Percentiles rank a stretch among this genome's conserved stretches.
phyloP scores from a whole-genome alignment of 129 eudicot genomes.

The Apium graveolens region DNA sequence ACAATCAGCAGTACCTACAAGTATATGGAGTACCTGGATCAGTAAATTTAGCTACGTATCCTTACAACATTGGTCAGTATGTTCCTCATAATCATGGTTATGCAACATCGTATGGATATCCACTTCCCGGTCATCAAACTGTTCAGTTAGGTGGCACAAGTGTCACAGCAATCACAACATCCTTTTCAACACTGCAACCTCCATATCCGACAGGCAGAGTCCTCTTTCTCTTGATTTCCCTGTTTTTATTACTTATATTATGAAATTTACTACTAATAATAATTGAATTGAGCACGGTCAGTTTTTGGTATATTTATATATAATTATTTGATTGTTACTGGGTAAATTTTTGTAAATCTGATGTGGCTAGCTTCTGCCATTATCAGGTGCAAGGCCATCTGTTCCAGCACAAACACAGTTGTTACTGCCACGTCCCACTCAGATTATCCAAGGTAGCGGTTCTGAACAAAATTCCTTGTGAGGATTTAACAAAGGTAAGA shows the following conservation, averaged over 20 bases:
- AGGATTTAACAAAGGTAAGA: constrained; percentile 52
- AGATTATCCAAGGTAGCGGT: constrained; percentile 58
- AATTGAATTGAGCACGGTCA: not conserved
- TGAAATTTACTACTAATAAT: not conserved
- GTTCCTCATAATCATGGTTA: constrained; percentile 52
- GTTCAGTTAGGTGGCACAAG: constrained; percentile 59
- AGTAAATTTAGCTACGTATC: constrained; percentile 56
- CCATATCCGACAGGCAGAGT: constrained; percentile 60
- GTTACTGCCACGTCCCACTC: constrained; percentile 56
- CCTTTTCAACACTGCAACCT: constrained; percentile 61
- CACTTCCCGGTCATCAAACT: constrained; percentile 69
- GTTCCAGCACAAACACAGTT: constrained; percentile 66
- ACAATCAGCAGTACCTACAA: constrained; percentile 83
- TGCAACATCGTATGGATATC: constrained; percentile 49
- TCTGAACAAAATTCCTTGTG: constrained; percentile 76
- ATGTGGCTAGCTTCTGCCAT: constrained; percentile 23
- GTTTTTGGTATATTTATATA: not conserved
- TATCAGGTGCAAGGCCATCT: constrained; percentile 51
- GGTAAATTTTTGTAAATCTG: not conserved
- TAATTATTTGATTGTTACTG: not conserved
- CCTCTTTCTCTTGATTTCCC: not conserved
- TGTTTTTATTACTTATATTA: not conserved
- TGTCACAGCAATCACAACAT: constrained; percentile 48
- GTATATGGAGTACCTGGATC: constrained; percentile 72
- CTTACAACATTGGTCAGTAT: constrained; percentile 60